Evolutionary conservation across 106 monocot genomes (phyloP), one percentile per base, ranked within the genome.

Genomic region (Agapanthus africanus): DNA sequence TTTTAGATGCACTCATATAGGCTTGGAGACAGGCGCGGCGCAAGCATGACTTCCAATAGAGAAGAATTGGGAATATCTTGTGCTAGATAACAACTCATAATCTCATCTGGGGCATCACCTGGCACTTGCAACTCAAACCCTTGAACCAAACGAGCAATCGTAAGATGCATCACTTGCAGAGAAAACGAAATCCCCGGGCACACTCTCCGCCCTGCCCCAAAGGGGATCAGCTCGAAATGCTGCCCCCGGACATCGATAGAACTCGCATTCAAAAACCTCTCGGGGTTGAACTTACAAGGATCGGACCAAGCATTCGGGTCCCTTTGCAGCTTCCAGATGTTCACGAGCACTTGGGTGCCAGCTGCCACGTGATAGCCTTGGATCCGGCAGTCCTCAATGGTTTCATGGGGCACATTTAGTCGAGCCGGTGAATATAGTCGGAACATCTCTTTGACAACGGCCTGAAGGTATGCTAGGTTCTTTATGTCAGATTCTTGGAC

Each of bases 101-200:
- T 49, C 26, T 56, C 56, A 56, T 2, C 11, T 1, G 23, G 27
- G 28, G 56, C 56, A 56, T 22, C 3, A 4, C 39, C 23, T 21
- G 23, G 21, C 33, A 23, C 36, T 23, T 40, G 14, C 6, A 65
- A 36, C n/a, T 65, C 25, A 36, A 65, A 65, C 65, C 65, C 65
- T 35, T 65, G 65, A 38, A 65, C 25, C 22, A 81, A 57, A 1
- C 77, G 72, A 7, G 81, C 77, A 8, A 81, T 40, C n/a, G 65
- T 59, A 14, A 81, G 54, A 30, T 77, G 68, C 51, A 77, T 77
- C 49, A 77, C 73, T 32, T 77, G 77, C 28, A 77, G 63, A 0
- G 69, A 59, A 35, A 81, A 71, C 8, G 68, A 63, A 30, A 77
- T 77, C 28, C 77, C 81, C 10, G 81, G 77, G 63, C 77, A 81